These are phyloP conservation scores for Piper longum DNA, from an alignment of 164 flowering plant genomes.

Conservation along the genomic window DNA sequence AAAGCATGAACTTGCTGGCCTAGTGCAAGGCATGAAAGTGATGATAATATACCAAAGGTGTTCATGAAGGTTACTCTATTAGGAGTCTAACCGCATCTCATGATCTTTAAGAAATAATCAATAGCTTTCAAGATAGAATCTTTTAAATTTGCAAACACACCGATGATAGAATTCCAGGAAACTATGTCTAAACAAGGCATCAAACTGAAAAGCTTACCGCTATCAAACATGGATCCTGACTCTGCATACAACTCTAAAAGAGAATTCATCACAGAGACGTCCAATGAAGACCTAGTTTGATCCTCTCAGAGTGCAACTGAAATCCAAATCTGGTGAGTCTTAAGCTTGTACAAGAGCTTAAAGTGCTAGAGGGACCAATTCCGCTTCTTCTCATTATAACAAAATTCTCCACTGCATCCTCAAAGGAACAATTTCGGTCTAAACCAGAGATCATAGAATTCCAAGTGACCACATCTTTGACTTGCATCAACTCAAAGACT, in stretches of 20 bases:
- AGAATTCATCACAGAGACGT: constrained; percentile 80
- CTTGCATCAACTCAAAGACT: constrained; percentile 42
- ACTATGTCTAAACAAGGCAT: constrained; percentile 61
- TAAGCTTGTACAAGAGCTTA: constrained; percentile 78
- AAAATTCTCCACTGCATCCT: constrained; percentile 41
- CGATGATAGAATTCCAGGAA: constrained; percentile 80
- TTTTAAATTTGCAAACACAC: constrained; percentile 49
- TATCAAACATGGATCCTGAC: constrained; percentile 29
- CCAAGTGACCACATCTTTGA: constrained; percentile 71
- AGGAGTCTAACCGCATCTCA: constrained; percentile 45
- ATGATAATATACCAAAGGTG: constrained; percentile 49
- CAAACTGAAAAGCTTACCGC: constrained; percentile 43
- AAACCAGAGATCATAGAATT: constrained; percentile 74
- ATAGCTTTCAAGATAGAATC: constrained; percentile 28
- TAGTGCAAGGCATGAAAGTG: constrained; percentile 33
- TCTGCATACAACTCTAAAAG: constrained; percentile 65
- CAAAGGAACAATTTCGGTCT: constrained; percentile 57
- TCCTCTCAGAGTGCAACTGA: constrained; percentile 55
- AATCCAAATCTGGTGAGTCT: constrained; percentile 35
- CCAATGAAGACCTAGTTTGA: constrained; percentile 71
- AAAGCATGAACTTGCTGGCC: constrained; percentile 58
- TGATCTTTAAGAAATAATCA: constrained; percentile 39
- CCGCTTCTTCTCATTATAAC: constrained; percentile 39
- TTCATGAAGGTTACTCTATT: constrained; percentile 67
- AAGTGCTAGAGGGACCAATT: constrained; percentile 45